These are phyloP conservation scores for Calycina marina DNA, from an alignment of 2,329 filamentous ascomycete genomes.

Conservation along the genomic window DNA sequence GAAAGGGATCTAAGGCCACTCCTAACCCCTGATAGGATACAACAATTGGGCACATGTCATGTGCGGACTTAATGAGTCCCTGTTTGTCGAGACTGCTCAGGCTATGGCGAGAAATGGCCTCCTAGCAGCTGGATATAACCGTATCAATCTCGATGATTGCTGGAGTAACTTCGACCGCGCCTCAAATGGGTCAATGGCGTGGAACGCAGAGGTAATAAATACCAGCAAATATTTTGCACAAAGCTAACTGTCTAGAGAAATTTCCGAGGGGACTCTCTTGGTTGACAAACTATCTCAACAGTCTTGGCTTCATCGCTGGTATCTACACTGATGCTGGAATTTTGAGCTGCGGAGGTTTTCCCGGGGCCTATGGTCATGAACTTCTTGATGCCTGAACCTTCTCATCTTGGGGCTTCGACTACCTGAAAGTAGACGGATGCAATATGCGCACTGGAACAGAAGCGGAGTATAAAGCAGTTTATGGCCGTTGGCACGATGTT, in stretches of 20 bases:
- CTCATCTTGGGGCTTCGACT: constrained; percentile 41
- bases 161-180: constrained; percentile 33
- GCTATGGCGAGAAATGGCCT: constrained; percentile 33
- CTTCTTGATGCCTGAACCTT: constrained; percentile 40
- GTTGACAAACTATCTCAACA: constrained; percentile 39
- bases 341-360: constrained; percentile 37
- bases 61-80: constrained; percentile 32
- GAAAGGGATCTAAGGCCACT: neutral
- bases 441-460: constrained; percentile 23
- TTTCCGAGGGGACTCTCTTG: constrained; percentile 46
- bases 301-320: constrained; percentile 42
- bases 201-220: constrained; percentile 23
- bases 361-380: constrained; percentile 42
- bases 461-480: constrained; percentile 27
- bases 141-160: constrained; percentile 49
- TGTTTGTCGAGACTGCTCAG: constrained; percentile 32
- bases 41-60: constrained; percentile 35
- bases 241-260: too few relatives aligned
- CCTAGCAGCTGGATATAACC: constrained; percentile 36
- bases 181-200: constrained; percentile 29
- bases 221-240: neutral
- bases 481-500: constrained; percentile 28
- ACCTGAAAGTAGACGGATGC: constrained; percentile 45
- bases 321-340: constrained; percentile 42
- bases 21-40: constrained; percentile 21